Percentiles rank a stretch among this genome's conserved stretches.
phyloP scores from a whole-genome alignment of 2,329 filamentous ascomycete genomes.

The Fusarium equiseti region DNA sequence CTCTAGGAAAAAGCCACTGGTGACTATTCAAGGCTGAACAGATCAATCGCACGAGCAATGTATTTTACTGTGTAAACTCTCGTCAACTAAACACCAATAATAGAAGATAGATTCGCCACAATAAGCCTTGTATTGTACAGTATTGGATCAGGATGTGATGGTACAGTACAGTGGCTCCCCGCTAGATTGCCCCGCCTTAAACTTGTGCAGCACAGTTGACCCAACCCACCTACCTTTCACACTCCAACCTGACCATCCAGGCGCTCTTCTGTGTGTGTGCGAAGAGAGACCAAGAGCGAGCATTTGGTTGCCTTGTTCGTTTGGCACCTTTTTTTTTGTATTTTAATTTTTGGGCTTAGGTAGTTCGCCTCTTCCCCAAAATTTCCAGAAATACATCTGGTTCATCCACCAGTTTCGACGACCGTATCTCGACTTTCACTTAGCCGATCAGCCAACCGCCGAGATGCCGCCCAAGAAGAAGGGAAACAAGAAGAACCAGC shows the following conservation, averaged over 20 bases:
- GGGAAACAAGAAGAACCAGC: constrained; percentile 80
- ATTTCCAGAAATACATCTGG: constrained; percentile 30
- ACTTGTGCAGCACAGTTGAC: constrained; percentile 16
- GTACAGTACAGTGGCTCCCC: constrained; percentile 27
- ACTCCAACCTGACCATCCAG: constrained; percentile 33
- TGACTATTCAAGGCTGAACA: not conserved
- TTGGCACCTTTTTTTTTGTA: constrained; percentile 32
- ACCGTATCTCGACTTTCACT: constrained; percentile 38
- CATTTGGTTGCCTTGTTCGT: constrained; percentile 29
- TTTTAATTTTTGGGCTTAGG: constrained; percentile 21
- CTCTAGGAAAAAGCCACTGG: not conserved
- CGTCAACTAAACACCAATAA: constrained; percentile 13
- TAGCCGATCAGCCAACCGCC: constrained; percentile 42
- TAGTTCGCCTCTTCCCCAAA: constrained; percentile 24
- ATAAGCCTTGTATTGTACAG: constrained; percentile 19
- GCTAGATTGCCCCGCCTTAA: constrained; percentile 41
- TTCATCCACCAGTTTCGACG: constrained; percentile 36
- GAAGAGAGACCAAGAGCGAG: constrained; percentile 17
- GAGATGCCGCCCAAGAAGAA: constrained; percentile 96
- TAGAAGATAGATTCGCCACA: constrained; percentile 46
- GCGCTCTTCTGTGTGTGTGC: constrained; percentile 17
- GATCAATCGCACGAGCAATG: not conserved
- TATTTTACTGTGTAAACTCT: constrained; percentile 36
- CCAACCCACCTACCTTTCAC: constrained; percentile 29
- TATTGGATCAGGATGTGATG: not conserved